These are phyloP conservation scores for Macadamia integrifolia DNA, from an alignment of 164 flowering plant species.

Conservation along the genomic window DNA sequence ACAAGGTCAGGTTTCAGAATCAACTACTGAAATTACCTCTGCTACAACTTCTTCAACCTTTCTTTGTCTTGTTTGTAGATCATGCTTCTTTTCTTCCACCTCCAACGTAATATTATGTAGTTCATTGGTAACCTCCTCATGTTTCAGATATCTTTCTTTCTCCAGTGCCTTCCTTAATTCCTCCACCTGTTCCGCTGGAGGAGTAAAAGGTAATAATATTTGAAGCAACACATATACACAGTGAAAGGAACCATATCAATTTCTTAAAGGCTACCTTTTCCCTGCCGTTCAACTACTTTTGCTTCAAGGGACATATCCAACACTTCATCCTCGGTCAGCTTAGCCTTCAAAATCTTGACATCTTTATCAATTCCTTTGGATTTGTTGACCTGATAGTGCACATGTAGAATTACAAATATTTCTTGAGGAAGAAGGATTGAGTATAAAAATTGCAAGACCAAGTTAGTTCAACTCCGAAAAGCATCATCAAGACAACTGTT, in stretches of 20 bases:
- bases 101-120: constrained; percentile 48
- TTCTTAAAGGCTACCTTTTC: constrained; percentile 45
- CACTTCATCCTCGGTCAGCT: constrained; percentile 53
- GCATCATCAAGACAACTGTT: background rate
- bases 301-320: constrained; percentile 65
- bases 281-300: constrained; percentile 60
- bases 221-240: background rate
- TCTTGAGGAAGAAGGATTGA: too few species aligned
- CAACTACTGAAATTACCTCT: constrained; percentile 40
- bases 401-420: background rate
- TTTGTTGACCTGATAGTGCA: constrained; percentile 44
- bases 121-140: constrained; percentile 45
- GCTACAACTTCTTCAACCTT: constrained; percentile 51
- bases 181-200: constrained; percentile 54
- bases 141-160: constrained; percentile 51
- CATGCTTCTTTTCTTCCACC: constrained; percentile 48
- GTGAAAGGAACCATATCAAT: background rate
- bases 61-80: constrained; percentile 43
- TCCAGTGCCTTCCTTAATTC: constrained; percentile 49
- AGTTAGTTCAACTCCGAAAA: background rate
- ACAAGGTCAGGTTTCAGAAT: background rate
- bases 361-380: constrained; percentile 77
- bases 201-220: background rate
- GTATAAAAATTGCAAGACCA: background rate
- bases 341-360: constrained; percentile 54